phyloP scores from a whole-genome alignment of 106 monocot genomes.

The Acanthochlamys bracteata region DNA sequence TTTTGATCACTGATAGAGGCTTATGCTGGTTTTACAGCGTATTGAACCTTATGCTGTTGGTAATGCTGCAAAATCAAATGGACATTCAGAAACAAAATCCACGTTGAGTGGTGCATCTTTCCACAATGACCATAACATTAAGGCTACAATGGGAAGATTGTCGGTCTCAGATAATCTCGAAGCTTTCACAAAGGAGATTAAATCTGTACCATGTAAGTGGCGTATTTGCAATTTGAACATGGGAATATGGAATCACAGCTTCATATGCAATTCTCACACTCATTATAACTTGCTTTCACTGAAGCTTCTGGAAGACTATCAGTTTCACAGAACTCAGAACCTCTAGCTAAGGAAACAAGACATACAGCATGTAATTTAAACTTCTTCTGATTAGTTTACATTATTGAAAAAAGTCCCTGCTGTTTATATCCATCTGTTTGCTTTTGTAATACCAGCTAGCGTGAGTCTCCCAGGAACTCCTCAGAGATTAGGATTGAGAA shows the following conservation, averaged over 20 bases:
- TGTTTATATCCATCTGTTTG: not conserved
- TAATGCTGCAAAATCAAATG: slow-evolving; percentile 39
- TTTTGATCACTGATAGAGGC: not conserved
- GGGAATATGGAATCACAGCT: too few species aligned
- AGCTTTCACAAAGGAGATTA: slow-evolving; percentile 47
- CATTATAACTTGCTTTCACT: not conserved
- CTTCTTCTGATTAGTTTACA: not conserved
- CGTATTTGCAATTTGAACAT: too few species aligned
- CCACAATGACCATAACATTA: slow-evolving; percentile 56
- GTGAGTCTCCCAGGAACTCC: slow-evolving; percentile 54
- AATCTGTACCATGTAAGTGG: not conserved
- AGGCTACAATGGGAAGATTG: slow-evolving; percentile 61
- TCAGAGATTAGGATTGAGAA: slow-evolving; percentile 40
- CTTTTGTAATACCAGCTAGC: slow-evolving; percentile 32
- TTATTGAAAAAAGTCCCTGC: not conserved
- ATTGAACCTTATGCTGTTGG: slow-evolving; percentile 69
- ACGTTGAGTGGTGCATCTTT: slow-evolving; percentile 21
- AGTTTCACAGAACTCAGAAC: slow-evolving; percentile 61
- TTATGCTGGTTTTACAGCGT: slow-evolving; percentile 36
- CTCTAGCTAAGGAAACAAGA: slow-evolving; percentile 61
- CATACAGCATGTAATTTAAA: slow-evolving; percentile 41
- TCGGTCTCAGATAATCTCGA: slow-evolving; percentile 73
- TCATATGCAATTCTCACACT: not conserved
- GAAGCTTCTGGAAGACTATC: slow-evolving; percentile 28
- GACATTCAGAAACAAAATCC: slow-evolving; percentile 55